These are phyloP conservation scores for Immersiella caudata DNA, from an alignment of 495 filamentous ascomycete genomes.

Conservation along the genomic window DNA sequence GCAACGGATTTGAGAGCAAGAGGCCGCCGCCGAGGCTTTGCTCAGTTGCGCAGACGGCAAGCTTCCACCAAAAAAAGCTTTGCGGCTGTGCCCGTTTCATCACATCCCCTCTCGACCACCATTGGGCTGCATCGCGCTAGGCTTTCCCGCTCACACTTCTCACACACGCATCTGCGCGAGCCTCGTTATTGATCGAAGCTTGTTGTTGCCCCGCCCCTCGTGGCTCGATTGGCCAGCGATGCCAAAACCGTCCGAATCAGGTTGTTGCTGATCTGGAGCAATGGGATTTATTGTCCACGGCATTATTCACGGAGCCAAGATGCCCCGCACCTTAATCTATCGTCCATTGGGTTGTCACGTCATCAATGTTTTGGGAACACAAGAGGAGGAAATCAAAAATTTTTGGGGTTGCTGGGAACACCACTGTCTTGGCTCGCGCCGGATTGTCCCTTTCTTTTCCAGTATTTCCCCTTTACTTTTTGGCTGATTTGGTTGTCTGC, in stretches of 20 bases:
- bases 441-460: not conserved
- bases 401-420: not conserved
- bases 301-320: not conserved
- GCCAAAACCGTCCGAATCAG: not conserved
- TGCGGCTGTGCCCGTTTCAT: constrained; percentile 13
- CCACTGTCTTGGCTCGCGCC: constrained; percentile 8
- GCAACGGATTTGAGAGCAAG: not conserved
- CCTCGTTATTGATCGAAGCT: not conserved
- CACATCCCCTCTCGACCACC: not conserved
- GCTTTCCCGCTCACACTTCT: not conserved
- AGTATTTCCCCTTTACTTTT: not conserved
- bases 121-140: not conserved
- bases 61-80: not conserved
- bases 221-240: not conserved
- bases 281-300: not conserved
- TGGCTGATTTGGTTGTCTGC: not conserved
- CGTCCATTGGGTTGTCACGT: constrained; percentile 1
- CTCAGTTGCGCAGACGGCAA: not conserved
- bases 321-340: not conserved
- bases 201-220: not conserved
- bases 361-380: not conserved
- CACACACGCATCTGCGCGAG: not conserved
- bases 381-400: not conserved
- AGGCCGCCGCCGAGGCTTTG: constrained; percentile 15
- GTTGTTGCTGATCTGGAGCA: not conserved